These are phyloP conservation scores for Rhynchosporium secalis DNA, from an alignment of 2,329 filamentous ascomycete genomes.

Conservation along the genomic window DNA sequence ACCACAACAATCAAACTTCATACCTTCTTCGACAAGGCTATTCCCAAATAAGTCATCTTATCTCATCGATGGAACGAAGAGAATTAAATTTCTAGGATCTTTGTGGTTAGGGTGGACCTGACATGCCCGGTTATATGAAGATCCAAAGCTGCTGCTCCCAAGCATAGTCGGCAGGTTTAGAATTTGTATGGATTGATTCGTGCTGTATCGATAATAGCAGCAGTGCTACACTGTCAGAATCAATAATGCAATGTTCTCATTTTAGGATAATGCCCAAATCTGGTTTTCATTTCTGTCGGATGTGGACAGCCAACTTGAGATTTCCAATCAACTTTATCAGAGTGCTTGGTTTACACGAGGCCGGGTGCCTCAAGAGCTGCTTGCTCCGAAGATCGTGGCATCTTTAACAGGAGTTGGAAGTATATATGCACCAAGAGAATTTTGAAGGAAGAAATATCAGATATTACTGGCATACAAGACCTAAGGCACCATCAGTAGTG, in stretches of 20 bases:
- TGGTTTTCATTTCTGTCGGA: conserved; percentile 20
- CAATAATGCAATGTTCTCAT: conserved; percentile 19
- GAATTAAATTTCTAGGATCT: conserved; percentile 16
- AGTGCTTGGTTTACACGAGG: conserved; percentile 23
- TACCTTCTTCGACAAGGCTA: conserved; percentile 16
- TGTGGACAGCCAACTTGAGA: not conserved
- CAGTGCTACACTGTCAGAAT: conserved; percentile 14
- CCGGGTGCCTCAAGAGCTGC: conserved; percentile 24
- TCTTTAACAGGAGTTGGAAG: conserved; percentile 32
- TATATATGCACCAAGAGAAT: conserved; percentile 28
- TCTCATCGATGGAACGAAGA: conserved; percentile 21
- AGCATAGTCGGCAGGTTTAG: conserved; percentile 9
- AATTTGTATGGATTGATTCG: conserved; percentile 17
- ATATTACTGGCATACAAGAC: conserved; percentile 16
- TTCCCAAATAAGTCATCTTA: conserved; percentile 18
- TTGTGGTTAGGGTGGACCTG: not conserved
- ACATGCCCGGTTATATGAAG: conserved; percentile 18
- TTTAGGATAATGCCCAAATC: conserved; percentile 14
- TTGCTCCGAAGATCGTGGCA: conserved; percentile 22
- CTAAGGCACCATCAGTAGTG: not conserved
- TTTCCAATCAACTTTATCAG: not conserved
- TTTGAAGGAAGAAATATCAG: conserved; percentile 3
- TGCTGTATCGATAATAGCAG: conserved; percentile 22
- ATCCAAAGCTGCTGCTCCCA: conserved; percentile 16
- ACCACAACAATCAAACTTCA: conserved; percentile 22